These are phyloP conservation scores for Hypocrella siamensis DNA, from an alignment of 2,329 filamentous ascomycete genomes.

Conservation along the genomic window DNA sequence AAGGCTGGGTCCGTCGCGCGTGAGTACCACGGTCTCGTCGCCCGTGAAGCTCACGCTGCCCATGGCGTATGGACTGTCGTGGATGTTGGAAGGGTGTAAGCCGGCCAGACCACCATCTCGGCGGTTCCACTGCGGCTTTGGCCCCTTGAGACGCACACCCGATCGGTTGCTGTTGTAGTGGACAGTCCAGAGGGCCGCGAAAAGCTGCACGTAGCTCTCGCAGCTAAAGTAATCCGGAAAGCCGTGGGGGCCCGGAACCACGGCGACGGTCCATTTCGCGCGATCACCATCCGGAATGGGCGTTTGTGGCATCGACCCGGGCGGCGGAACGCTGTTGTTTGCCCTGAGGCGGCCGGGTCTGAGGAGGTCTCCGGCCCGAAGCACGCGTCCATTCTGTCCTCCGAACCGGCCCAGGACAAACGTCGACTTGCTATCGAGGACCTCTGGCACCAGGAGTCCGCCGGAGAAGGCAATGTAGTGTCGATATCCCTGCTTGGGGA, in stretches of 20 bases:
- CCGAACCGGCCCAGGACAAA: no score
- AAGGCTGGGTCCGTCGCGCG: slow-evolving; percentile 23
- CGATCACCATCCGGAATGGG: no score
- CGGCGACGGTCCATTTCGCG: slow-evolving; percentile 15
- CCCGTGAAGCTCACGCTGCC: slow-evolving; percentile 27
- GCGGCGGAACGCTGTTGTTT: no score
- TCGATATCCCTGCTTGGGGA: no score
- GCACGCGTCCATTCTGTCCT: no score
- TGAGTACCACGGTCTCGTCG: slow-evolving; percentile 22
- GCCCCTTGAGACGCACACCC: slow-evolving; percentile 22
- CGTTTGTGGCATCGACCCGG: no score
- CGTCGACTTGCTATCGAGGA: no score
- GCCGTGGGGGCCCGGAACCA: slow-evolving; percentile 22
- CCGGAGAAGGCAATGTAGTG: no score
- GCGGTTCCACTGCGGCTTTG: slow-evolving; percentile 21
- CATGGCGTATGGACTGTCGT: slow-evolving; percentile 22
- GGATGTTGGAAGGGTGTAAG: slow-evolving; percentile 25
- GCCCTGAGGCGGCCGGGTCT: no score
- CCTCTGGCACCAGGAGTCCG: no score
- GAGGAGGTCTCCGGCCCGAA: no score
- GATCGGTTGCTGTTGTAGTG: slow-evolving; percentile 24
- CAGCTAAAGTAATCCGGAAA: slow-evolving; percentile 20
- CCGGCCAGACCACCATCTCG: slow-evolving; percentile 20
- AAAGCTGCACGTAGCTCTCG: slow-evolving; percentile 14
- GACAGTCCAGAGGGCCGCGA: slow-evolving; percentile 19